Percentiles rank a stretch among this genome's conserved stretches.
Conservation (phyloP, 2,329 filamentous ascomycete genomes). For the Pestalotiopsis sp. region DNA sequence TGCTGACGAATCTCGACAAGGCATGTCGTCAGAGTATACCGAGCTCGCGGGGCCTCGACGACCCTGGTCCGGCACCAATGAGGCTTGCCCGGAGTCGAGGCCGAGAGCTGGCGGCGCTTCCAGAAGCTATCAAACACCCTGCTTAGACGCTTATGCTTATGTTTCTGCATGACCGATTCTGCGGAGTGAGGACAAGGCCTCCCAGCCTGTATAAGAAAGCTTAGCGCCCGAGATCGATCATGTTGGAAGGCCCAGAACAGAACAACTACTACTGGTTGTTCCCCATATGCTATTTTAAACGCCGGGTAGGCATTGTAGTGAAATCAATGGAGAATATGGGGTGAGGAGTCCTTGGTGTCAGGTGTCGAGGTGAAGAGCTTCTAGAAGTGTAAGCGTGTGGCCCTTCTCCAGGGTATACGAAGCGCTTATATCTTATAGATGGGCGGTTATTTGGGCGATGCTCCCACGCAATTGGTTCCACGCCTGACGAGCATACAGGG, state of each 20-base stretch:
- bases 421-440: conserved; percentile 10
- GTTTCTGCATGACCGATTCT: background rate
- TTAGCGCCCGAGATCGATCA: conserved; percentile 1
- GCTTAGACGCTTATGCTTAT: background rate
- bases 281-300: background rate
- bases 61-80: background rate
- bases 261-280: background rate
- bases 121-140: background rate
- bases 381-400: conserved; percentile 9
- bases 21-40: background rate
- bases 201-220: background rate
- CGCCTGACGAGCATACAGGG: background rate
- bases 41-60: background rate
- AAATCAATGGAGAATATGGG: background rate
- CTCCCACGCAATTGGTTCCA: background rate
- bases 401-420: background rate
- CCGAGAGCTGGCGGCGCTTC: background rate
- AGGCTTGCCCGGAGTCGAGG: background rate
- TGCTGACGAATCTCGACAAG: background rate
- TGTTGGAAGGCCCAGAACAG: background rate
- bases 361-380: conserved; percentile 6
- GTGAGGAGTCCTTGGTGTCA: background rate
- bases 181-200: background rate
- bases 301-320: background rate
- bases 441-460: conserved; percentile 5